These are phyloP conservation scores for Ustilago hordei DNA, from an alignment of 1,284 basidiomycete species.

Conservation along the genomic window DNA sequence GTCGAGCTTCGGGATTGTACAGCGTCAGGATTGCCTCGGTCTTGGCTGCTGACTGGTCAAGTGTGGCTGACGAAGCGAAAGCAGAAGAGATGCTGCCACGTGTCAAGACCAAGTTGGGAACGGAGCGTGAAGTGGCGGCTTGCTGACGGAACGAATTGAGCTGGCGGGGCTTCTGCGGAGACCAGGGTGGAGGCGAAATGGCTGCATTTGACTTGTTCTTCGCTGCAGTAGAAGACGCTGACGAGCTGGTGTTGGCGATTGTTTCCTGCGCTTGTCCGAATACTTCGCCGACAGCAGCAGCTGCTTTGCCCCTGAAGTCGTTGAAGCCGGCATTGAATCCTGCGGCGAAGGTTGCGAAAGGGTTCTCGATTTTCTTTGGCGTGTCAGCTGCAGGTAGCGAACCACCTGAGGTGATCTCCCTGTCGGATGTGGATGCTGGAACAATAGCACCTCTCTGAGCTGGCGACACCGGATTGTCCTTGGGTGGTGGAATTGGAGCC, in stretches of 20 bases:
- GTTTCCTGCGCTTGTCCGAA: constrained; percentile 40
- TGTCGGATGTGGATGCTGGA: constrained; percentile 5
- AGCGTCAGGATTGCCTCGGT: constrained; percentile 55
- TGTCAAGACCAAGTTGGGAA: constrained; percentile 71
- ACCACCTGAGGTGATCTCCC: constrained; percentile 42
- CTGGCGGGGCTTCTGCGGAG: constrained; percentile 43
- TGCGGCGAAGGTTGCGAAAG: constrained; percentile 55
- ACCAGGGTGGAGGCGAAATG: constrained; percentile 32
- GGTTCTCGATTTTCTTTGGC: constrained; percentile 46
- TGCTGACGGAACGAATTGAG: constrained; percentile 33
- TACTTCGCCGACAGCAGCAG: constrained; percentile 57
- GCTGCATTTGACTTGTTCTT: constrained; percentile 19
- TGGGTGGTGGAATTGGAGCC: constrained; percentile 44
- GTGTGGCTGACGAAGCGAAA: constrained; percentile 70
- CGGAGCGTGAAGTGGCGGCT: constrained; percentile 45
- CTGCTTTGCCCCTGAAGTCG: constrained; percentile 58
- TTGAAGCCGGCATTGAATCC: constrained; percentile 57
- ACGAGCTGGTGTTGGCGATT: neutral
- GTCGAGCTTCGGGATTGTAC: constrained; percentile 55
- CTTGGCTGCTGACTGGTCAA: constrained; percentile 71
- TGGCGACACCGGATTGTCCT: constrained; percentile 14
- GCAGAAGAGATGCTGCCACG: constrained; percentile 72
- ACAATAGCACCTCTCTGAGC: neutral
- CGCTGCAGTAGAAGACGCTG: constrained; percentile 3
- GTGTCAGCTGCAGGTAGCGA: constrained; percentile 29